Evolutionary conservation across 352 stramenopile genomes (phyloP).

Genomic region (Pythium plurisporium): DNA sequence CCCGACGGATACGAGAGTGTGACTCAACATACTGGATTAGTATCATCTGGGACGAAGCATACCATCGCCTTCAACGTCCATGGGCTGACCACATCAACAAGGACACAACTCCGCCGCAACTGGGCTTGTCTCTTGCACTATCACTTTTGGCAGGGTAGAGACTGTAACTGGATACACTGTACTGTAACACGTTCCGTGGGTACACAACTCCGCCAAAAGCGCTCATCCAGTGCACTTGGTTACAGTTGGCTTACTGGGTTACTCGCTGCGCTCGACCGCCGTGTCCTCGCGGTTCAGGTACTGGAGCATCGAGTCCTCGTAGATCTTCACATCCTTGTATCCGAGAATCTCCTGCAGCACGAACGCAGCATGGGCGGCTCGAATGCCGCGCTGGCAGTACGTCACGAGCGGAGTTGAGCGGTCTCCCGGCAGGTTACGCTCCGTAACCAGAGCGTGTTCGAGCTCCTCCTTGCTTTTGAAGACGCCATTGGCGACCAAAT

Average conservation of each 20-base stretch:
- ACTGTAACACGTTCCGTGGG: background rate
- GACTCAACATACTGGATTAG: background rate
- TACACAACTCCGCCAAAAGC: background rate
- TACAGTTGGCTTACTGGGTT: too few species aligned
- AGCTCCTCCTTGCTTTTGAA: conserved; percentile 65
- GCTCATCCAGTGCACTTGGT: background rate
- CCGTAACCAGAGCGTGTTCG: conserved; percentile 35
- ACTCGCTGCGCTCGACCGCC: conserved; percentile 33
- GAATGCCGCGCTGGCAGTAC: conserved; percentile 73
- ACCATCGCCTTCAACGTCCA: background rate
- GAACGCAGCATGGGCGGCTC: conserved; percentile 63
- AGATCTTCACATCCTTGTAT: conserved; percentile 51
- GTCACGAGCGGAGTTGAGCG: conserved; percentile 46
- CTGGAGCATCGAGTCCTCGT: conserved; percentile 76
- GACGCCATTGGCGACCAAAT: conserved; percentile 37
- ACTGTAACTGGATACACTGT: background rate
- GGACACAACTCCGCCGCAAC: background rate
- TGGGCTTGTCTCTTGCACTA: background rate
- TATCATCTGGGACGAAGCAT: background rate
- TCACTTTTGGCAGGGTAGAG: background rate
- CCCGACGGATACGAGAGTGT: too few species aligned
- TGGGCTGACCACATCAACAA: background rate
- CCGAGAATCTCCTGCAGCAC: conserved; percentile 57
- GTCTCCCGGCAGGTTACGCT: conserved; percentile 36
- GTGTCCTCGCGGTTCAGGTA: conserved; percentile 74